These are phyloP conservation scores for Fusarium musae DNA, from an alignment of 2,329 filamentous ascomycete species.

Conservation along the genomic window DNA sequence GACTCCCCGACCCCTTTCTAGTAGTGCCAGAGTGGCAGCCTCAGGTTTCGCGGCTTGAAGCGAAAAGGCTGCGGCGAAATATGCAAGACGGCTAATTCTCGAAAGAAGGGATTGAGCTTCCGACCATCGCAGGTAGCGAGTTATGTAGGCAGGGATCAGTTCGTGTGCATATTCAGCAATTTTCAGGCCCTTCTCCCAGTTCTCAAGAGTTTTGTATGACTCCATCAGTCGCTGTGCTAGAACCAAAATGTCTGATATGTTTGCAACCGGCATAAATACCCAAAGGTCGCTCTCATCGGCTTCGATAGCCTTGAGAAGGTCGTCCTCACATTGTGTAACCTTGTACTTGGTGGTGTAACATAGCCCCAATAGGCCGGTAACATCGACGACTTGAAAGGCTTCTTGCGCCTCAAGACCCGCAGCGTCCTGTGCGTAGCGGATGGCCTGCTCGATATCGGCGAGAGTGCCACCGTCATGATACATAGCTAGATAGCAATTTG, in stretches of 20 bases:
- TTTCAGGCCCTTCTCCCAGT: not conserved
- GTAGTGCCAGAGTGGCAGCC: accelerated
- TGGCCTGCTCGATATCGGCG: accelerated
- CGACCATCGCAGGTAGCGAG: accelerated
- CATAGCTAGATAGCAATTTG: not conserved
- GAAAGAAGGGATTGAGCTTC: not conserved
- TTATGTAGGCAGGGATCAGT: not conserved
- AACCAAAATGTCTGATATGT: not conserved
- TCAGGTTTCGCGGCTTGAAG: accelerated
- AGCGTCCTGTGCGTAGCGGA: not conserved
- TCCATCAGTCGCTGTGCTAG: not conserved
- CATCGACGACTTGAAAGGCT: not conserved
- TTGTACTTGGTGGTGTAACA: not conserved
- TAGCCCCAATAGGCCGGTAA: not conserved
- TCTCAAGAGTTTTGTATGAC: accelerated
- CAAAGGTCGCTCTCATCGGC: not conserved
- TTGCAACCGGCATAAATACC: not conserved
- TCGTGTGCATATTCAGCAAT: not conserved
- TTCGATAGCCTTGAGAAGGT: not conserved
- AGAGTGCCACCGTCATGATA: accelerated
- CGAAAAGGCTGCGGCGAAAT: not conserved
- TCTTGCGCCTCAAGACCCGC: too few relatives aligned
- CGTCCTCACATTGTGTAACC: accelerated
- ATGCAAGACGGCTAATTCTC: not conserved
- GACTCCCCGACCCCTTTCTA: not conserved